Evolutionary conservation across 2,329 filamentous ascomycete genomes (phyloP).

Genomic region (Fusarium sp.): DNA sequence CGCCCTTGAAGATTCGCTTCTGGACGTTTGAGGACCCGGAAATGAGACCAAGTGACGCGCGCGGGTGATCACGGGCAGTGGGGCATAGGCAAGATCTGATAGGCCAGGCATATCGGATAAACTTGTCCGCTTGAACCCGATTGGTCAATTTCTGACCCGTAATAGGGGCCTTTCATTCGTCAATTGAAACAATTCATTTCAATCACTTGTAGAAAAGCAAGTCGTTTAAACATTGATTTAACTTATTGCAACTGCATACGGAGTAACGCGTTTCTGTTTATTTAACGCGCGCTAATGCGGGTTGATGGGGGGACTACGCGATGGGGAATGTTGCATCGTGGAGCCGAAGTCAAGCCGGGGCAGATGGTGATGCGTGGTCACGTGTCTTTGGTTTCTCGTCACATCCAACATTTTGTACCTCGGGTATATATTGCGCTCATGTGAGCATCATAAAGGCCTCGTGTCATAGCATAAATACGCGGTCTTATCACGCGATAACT

Average conservation of each 20-base stretch:
- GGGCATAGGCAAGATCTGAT: neutral
- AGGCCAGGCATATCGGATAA: neutral
- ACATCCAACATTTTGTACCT: neutral
- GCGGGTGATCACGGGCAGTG: neutral
- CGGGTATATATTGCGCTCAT: neutral
- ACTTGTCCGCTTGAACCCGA: neutral
- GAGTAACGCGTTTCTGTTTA: neutral
- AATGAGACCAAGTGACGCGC: neutral
- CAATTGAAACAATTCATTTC: neutral
- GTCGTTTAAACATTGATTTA: neutral
- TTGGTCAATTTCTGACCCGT: neutral
- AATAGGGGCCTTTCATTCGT: neutral
- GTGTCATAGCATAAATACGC: neutral
- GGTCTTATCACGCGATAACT: no score
- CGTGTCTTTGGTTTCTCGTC: neutral
- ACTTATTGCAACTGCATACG: neutral
- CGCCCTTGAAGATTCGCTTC: slow-evolving; percentile 9
- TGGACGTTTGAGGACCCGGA: neutral
- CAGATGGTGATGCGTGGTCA: neutral
- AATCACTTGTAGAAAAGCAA: neutral
- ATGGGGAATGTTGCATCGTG: neutral
- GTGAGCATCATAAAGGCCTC: neutral
- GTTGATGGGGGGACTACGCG: neutral
- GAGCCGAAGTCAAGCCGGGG: neutral
- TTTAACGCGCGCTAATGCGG: neutral